Conservation (phyloP, 2,329 filamentous ascomycete genomes). For the Hypoxylon sp. region DNA sequence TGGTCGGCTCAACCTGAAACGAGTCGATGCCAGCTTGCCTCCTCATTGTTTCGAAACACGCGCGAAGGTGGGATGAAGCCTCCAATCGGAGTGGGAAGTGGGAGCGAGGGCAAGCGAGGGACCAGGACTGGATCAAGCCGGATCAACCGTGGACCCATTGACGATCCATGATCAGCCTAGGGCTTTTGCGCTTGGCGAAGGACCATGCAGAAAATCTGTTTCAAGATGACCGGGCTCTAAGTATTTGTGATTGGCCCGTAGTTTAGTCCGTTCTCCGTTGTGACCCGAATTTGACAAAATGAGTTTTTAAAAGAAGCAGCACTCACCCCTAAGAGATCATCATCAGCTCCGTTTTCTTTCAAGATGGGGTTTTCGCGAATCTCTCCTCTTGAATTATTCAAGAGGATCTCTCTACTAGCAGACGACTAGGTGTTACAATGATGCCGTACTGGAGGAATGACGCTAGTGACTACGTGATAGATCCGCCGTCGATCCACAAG, state of each 20-base stretch:
- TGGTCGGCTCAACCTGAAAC: slow-evolving; percentile 54
- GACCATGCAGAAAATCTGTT: slow-evolving; percentile 47
- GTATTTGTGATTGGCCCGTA: slow-evolving; percentile 39
- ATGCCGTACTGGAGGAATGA: slow-evolving; percentile 11
- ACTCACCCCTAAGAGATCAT: slow-evolving; percentile 21
- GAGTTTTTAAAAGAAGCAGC: slow-evolving; percentile 25
- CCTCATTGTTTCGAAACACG: slow-evolving; percentile 54
- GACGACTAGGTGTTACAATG: slow-evolving; percentile 5
- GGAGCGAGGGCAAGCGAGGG: slow-evolving; percentile 35
- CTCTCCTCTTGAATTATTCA: slow-evolving; percentile 2
- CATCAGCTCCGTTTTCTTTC: slow-evolving; percentile 14
- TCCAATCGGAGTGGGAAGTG: slow-evolving; percentile 39
- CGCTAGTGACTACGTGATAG: slow-evolving; percentile 32
- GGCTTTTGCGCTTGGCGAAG: slow-evolving; percentile 41
- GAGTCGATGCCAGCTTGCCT: slow-evolving; percentile 49
- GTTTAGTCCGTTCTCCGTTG: slow-evolving; percentile 28
- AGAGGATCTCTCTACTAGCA: slow-evolving; percentile 4
- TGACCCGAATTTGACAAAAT: slow-evolving; percentile 29
- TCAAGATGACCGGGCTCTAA: slow-evolving; percentile 44
- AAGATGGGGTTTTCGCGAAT: slow-evolving; percentile 13
- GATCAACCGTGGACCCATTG: slow-evolving; percentile 44
- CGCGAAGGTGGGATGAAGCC: slow-evolving; percentile 46
- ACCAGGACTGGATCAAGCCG: slow-evolving; percentile 40
- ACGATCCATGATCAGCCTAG: slow-evolving; percentile 45
- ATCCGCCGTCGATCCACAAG: slow-evolving; percentile 31